Base-by-base conservation (phyloP, 805 yeast genomes). In the Candida ipomoeae region DNA sequence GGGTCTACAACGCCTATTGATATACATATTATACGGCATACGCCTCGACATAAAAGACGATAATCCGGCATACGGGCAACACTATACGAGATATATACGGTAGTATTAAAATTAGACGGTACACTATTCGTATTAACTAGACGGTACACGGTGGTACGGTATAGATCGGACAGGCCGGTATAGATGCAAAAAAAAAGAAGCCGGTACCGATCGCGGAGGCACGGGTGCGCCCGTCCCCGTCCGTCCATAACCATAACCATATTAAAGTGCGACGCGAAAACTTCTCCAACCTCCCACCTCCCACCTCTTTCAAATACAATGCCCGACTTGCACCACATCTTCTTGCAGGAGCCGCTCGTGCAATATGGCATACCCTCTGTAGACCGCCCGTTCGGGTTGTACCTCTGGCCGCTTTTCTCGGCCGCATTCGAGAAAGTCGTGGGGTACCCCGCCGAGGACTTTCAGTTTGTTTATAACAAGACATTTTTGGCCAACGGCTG, bases 341-440 rank as follows among this genome's bases (percentile, higher is more conserved):
- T 55, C 51, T 13, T 48, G 38, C 53, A 35, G 46, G 57, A 51
- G 49, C 59, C 56, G 36, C 44, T 65, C 47, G 40, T 71, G 44
- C 68, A 69, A 56, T 41, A 67, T 34, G 57, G 62, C 18, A 26
- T 55, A 37, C 78, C 78, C 32, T 59, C 68, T 40, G 56, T 71
- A 44, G 79, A 75, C 17, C 62, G 72, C 40, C 84, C 85, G 4
- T 80, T 80, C 55, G 84, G 84, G 11, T 44, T 86, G 48, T 74
- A 82, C 57, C 68, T 85, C 48, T 86, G 89, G 89, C 87, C 87
- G 31, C 67, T 84, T 54, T 84, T 87, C 66, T 74, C 75, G 61
- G 70, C 67, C 50, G 72, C 69, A 15, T 79, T 78, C 60, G 76
- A 69, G 44, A 44, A 60, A 38, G 62, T 74, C 15, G 64, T 68